A percentile compares a stretch with the other conserved stretches of the same genome.
Evolutionary conservation across 2,329 filamentous ascomycete genomes (phyloP).

Genomic region (Trichoderma cornu-damae): DNA sequence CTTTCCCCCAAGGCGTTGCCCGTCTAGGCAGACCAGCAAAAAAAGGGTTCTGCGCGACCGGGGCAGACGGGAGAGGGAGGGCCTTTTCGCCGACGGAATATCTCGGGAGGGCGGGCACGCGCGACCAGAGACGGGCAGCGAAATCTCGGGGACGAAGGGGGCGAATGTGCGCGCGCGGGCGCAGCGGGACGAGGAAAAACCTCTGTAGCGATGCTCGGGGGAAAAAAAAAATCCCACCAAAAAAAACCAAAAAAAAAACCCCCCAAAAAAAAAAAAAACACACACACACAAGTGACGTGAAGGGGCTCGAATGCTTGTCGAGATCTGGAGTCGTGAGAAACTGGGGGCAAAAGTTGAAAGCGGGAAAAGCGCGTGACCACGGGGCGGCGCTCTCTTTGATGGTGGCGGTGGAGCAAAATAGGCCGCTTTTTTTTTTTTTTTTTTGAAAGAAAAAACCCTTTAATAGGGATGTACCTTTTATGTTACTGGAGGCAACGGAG

Average conservation of each 20-base stretch:
- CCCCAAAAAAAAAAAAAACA: too few relatives aligned
- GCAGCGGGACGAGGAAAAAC: not conserved
- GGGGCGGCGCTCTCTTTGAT: slow-evolving; percentile 26
- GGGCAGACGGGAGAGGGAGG: slow-evolving; percentile 1
- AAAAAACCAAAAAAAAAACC: too few relatives aligned
- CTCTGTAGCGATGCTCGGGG: slow-evolving; percentile 2
- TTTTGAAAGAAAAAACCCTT: too few relatives aligned
- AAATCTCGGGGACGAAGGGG: not conserved
- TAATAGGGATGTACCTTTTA: too few relatives aligned
- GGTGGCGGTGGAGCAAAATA: slow-evolving; percentile 14
- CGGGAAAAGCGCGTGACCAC: slow-evolving; percentile 38
- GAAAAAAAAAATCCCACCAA: too few relatives aligned
- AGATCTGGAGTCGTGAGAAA: slow-evolving; percentile 27
- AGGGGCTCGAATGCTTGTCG: slow-evolving; percentile 13
- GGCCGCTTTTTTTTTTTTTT: too few relatives aligned
- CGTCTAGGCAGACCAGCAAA: not conserved
- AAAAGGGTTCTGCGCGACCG: slow-evolving; percentile 12
- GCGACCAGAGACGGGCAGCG: slow-evolving; percentile 4
- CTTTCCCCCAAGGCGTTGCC: not conserved
- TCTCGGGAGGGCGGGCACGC: slow-evolving; percentile 10
- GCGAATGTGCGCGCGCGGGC: slow-evolving; percentile 7
- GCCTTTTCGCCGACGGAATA: slow-evolving; percentile 1
- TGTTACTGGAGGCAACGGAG: too few relatives aligned
- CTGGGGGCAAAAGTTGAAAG: slow-evolving; percentile 30
- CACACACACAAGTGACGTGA: slow-evolving; percentile 27